Evolutionary conservation across 768 basidiomycete genomes (phyloP).

Genomic region (Serendipita vermifera): DNA sequence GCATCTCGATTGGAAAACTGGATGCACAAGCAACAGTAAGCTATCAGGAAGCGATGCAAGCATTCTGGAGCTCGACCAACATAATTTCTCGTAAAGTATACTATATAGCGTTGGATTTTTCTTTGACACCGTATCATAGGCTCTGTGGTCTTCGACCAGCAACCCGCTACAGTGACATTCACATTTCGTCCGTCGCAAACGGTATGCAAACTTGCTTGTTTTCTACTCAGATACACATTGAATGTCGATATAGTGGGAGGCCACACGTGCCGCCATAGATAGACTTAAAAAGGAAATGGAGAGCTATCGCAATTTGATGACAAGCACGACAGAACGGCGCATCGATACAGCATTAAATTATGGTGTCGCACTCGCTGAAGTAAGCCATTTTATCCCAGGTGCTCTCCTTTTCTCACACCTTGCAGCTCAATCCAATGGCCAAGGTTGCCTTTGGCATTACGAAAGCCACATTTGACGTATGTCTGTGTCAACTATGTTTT

Average conservation of each 20-base stretch:
- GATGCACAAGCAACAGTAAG: background rate
- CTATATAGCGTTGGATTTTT: background rate
- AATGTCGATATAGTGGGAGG: background rate
- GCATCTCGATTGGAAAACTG: background rate
- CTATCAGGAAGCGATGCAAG: background rate
- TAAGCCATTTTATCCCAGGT: background rate
- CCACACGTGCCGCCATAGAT: background rate
- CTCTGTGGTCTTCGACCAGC: background rate
- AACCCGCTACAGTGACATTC: background rate
- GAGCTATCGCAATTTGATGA: background rate
- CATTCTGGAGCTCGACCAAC: background rate
- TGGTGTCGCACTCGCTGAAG: background rate
- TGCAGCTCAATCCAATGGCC: background rate
- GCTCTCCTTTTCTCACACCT: background rate
- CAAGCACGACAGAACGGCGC: background rate
- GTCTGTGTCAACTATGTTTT: background rate
- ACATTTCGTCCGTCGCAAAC: background rate
- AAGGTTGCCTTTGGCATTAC: background rate
- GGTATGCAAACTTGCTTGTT: background rate
- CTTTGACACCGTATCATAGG: background rate
- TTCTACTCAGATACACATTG: background rate
- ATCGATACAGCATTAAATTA: background rate
- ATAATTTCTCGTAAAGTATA: background rate
- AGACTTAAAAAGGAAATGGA: background rate
- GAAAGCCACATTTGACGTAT: background rate